Percentiles rank a stretch among this genome's conserved stretches.
phyloP scores from a whole-genome alignment of 1,139 yeast species.

The Scheffersomyces titani region DNA sequence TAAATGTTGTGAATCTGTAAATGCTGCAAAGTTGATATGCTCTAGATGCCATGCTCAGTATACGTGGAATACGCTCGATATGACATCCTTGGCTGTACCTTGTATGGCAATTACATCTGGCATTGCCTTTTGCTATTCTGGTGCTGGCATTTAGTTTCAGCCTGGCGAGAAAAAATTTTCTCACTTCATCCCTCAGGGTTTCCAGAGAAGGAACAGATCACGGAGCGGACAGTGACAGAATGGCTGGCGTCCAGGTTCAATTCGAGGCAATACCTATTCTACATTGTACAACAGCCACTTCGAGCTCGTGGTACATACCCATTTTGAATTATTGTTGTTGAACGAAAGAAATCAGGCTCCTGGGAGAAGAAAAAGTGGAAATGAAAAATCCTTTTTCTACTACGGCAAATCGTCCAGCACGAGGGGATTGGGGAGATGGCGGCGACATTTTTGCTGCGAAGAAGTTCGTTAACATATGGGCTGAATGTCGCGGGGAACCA shows the following conservation, averaged over 20 bases:
- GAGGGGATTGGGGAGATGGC: slow-evolving; percentile 15
- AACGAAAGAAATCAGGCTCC: slow-evolving; percentile 17
- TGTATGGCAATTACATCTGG: neutral
- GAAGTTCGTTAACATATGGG: neutral
- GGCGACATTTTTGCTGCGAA: neutral
- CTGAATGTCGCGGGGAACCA: neutral
- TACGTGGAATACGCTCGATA: neutral
- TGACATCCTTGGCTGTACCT: neutral
- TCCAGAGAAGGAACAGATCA: neutral
- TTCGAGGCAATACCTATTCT: neutral
- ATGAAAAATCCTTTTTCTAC: slow-evolving; percentile 17
- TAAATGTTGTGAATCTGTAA: neutral
- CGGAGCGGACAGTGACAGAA: neutral
- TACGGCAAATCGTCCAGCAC: slow-evolving; percentile 14
- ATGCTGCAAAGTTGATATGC: neutral
- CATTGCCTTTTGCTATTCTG: neutral
- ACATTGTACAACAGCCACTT: neutral
- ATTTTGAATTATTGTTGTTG: slow-evolving; percentile 30
- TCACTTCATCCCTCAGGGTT: neutral
- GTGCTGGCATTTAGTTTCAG: neutral
- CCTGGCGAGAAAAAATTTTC: neutral
- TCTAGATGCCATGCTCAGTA: neutral
- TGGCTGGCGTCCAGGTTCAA: neutral
- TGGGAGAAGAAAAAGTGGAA: slow-evolving; percentile 13
- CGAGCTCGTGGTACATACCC: slow-evolving; percentile 35